Evolutionary conservation across 495 filamentous ascomycete genomes (phyloP), one percentile per base, ranked within the genome.

Genomic region (Evansstolkia leycettana): DNA sequence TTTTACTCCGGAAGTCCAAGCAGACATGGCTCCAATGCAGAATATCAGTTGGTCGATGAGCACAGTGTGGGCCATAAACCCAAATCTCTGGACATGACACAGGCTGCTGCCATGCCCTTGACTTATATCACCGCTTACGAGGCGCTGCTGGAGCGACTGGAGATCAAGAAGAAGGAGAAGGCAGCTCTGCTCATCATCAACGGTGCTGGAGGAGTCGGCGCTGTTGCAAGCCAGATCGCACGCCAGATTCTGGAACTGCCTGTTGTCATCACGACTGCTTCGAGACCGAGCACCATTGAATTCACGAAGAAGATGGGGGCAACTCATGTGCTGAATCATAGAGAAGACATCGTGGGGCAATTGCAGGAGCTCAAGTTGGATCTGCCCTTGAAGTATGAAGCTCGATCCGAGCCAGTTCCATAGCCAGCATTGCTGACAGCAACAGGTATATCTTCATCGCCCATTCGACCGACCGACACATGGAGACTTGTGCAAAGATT

Each of bases 111-210:
- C 13, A 47, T 60, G 51, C 51, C 48, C 5, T 33, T 60, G 39
- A 57, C 56, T 10, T 60, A 48, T 42, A 44, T 51, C 28, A 60
- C 56, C 5, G 53, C 53, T 3, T 60, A 46, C 28, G 48, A 57
- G 34, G 51, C 55, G 5, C 43, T 60, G 7, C 47, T 60, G n/a
- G 53, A 57, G 36, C 42, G 51, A 13, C 37, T 60, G 45, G 44
- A 46, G 35, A 52, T 60, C 28, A 23, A 40, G 23, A 35, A 44
- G 31, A 45, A 50, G 5, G 55, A 60, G 33, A 28, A 52, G 8
- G 48, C 45, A 8, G 51, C 39, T 11, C 30, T 57, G 9, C 28
- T 60, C n/a, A 60, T 60, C 8, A 36, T 43, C 24, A 41, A 41
- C 23, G 38, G 41, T 27, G 37, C 37, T 15, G 38, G 32, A 16